A percentile compares a stretch with the other conserved stretches of the same genome.
Evolutionary conservation across 225 moss, liverwort and hornwort genomes (phyloP).

Genomic region (Pseudisothecium myosuroides): DNA sequence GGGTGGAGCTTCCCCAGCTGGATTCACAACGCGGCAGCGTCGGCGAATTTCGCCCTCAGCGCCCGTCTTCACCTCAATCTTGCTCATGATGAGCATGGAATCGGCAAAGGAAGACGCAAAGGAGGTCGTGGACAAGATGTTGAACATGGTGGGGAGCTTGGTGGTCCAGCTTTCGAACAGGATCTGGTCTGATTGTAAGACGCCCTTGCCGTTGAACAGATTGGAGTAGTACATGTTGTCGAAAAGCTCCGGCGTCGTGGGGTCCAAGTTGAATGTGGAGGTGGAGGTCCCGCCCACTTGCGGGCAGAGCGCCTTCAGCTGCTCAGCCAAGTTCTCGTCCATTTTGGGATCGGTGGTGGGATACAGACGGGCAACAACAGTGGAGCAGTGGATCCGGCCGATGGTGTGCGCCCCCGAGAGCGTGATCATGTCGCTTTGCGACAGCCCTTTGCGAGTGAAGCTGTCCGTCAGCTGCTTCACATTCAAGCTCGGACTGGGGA

Average conservation of each 20-base stretch:
- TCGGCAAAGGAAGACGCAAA: constrained; percentile 17
- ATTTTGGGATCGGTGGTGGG: constrained; percentile 12
- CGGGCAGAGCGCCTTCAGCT: constrained; percentile 24
- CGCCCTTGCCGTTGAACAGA: constrained; percentile 19
- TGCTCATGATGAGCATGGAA: constrained; percentile 37
- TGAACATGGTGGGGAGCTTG: constrained; percentile 32
- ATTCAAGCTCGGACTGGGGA: constrained; percentile 20
- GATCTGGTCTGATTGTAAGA: constrained; percentile 34
- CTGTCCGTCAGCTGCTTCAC: constrained; percentile 31
- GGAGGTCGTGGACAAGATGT: constrained; percentile 7
- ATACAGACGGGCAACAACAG: constrained; percentile 15
- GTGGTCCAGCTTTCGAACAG: constrained; percentile 33
- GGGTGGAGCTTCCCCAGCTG: not conserved
- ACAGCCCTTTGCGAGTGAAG: constrained; percentile 32
- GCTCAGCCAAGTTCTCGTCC: not conserved
- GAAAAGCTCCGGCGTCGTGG: constrained; percentile 30
- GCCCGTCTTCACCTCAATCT: constrained; percentile 31
- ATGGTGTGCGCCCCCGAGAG: constrained; percentile 53
- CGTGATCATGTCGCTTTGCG: constrained; percentile 38
- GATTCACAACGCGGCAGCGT: constrained; percentile 10
- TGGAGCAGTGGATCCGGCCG: constrained; percentile 35
- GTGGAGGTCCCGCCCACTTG: constrained; percentile 4
- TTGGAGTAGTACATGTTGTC: constrained; percentile 44
- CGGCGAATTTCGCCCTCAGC: constrained; percentile 13
- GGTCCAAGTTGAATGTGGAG: constrained; percentile 30